phyloP scores from a whole-genome alignment of 106 monocot species.

The Posidonia australis region DNA sequence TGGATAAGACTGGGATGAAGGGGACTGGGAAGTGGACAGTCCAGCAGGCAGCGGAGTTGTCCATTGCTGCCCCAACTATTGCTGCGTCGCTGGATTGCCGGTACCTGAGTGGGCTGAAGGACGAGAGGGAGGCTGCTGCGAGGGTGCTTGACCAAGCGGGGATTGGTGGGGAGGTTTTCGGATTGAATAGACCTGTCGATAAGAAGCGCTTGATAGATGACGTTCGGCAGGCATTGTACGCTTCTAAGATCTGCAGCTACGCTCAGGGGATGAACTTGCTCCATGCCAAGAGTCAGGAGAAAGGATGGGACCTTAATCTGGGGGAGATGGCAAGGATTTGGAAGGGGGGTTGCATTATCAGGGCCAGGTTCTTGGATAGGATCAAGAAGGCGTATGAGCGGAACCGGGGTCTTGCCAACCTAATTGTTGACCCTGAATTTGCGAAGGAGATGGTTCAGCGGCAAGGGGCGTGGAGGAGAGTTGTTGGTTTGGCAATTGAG shows the following conservation, averaged over 20 bases:
- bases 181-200: background rate
- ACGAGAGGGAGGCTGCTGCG: slow-evolving; percentile 14
- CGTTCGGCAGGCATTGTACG: slow-evolving; percentile 19
- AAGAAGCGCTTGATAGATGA: slow-evolving; percentile 17
- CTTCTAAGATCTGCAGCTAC: slow-evolving; percentile 29
- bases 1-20: slow-evolving; percentile 29
- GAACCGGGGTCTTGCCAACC: slow-evolving; percentile 9
- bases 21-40: slow-evolving; percentile 28
- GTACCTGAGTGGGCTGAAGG: slow-evolving; percentile 22
- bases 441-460: slow-evolving; percentile 18
- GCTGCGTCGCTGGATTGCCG: slow-evolving; percentile 17
- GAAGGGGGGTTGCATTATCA: slow-evolving; percentile 28
- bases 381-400: slow-evolving; percentile 21
- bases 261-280: slow-evolving; percentile 25
- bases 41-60: slow-evolving; percentile 19
- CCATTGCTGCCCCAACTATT: slow-evolving; percentile 18
- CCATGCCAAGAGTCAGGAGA: slow-evolving; percentile 14
- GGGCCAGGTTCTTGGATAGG: slow-evolving; percentile 21
- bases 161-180: background rate
- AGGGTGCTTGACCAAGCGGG: slow-evolving; percentile 6
- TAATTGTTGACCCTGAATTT: slow-evolving; percentile 24
- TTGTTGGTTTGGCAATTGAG: slow-evolving; percentile 8
- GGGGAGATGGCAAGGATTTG: slow-evolving; percentile 25
- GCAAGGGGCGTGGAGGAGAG: slow-evolving; percentile 18
- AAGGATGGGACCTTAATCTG: slow-evolving; percentile 20